Base-by-base conservation (phyloP, 2,329 filamentous ascomycete genomes). In the Albifimbria verrucaria region DNA sequence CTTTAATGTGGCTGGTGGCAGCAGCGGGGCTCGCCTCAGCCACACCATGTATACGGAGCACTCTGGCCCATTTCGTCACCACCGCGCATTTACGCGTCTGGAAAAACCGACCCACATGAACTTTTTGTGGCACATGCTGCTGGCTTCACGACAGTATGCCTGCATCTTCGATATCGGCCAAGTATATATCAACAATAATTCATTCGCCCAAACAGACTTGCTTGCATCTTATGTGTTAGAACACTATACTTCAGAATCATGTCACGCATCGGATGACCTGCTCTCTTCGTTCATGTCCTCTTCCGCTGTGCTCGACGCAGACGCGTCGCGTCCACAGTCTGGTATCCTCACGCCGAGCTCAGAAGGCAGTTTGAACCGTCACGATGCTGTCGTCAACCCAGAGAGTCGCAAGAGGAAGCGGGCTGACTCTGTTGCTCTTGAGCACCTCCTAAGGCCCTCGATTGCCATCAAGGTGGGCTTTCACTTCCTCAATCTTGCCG, bases 401-500 rank as follows among this genome's bases (percentile, higher is more conserved):
- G 64, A 64, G 10, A 55, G 57, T 46, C 65, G 56, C 50, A 71
- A 69, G 60, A 69, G 63, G 53, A 75, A 72, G 57, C 67, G 70
- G 51, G 67, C 68, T 28, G 67, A 67, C 15, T 66, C 66, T 9
- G 59, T 67, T 42, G 68, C 77, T n/a, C 74, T 81, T 66, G 77
- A 79, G 49, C 72, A 80, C 42, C 69, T 85, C 7, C 71, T 85
- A 24, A 78, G 74, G 55, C 68, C 77, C 6, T 67, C 74, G n/a
- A 75, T 84, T 57, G 70, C 77, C 26, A 66, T 84, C 61, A 81
- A 78, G 73, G 81, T 81, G 58, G 21, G 69, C 60, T 22, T 18
- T 50, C 45, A 23, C 21, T 10, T 28, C 41, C n/a, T n/a, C n/a
- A n/a, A 28, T 10, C 10, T 52, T 32, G 23, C 23, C 53, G 11